Base-by-base conservation (phyloP, 306 rosid genomes). In the Fragaria ananassa region DNA sequence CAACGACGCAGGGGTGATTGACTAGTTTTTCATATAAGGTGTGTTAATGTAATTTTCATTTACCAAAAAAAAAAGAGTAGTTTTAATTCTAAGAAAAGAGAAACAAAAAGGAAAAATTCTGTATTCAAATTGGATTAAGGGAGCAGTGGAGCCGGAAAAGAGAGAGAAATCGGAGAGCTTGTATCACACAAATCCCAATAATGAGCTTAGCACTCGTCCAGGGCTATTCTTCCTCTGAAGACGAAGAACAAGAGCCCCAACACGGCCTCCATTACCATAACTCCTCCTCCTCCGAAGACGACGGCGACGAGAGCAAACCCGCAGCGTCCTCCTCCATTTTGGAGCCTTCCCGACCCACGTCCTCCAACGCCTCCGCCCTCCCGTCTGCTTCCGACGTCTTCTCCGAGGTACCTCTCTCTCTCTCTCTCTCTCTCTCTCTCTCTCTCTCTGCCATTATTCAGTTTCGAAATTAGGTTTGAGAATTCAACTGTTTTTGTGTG, bases 371-470 rank as follows among this genome's bases (percentile, higher is more conserved):
- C 42, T 79, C 93, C 3, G 87, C 81, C 37, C 95, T 94, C 34
- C 98, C 97, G 51, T 94, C 98, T 31, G 98, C 97, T 37, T 89
- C 91, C 61, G 98, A 90, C 64, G 93, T 84, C 71, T 94, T 94
- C 87, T 90, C 95, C 78, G 93, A 94, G 91, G 98, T 94, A 86
- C 27, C 72, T 18, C 15, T 18, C 15, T 39, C 57, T 23, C 8
- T 39, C 56, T 23, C 8, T 69, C 19, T 78, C 21, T 17, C 37
- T 56, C 15, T 18, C 15, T 39, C 57, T 23, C 8, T 39, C 56
- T 23, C 8, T 69, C 19, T 78, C 21, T 17, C 37, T 56, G 17
- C 57, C 18, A 18, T 57, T 56, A 31, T 2, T 46, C 0, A 41
- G 10, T 2, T 49, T 11, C 18, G 4, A 12, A 60, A 27, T 25